Conservation (phyloP, 345 rosid species). For the Camelina sativa region DNA sequence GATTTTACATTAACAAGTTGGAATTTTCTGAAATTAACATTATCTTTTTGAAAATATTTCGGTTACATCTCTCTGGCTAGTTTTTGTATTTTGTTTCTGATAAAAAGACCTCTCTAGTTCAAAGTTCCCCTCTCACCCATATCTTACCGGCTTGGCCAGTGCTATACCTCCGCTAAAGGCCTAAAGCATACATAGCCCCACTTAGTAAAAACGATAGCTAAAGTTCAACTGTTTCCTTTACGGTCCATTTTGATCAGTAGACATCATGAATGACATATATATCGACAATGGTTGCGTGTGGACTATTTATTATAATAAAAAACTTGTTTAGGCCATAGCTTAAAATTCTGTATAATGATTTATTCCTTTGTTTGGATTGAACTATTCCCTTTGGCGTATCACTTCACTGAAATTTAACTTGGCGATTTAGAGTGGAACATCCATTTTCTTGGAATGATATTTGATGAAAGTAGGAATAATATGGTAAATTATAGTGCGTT, state of each 20-base stretch:
- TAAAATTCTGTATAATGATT: neutral
- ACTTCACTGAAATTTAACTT: conserved; percentile 11
- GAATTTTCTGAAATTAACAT: neutral
- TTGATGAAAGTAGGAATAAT: conserved; percentile 6
- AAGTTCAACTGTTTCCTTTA: neutral
- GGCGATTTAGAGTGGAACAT: conserved; percentile 2
- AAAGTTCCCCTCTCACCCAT: neutral
- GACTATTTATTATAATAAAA: neutral
- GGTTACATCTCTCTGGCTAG: too few species aligned
- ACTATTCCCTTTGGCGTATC: neutral
- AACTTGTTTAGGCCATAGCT: neutral
- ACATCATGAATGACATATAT: neutral
- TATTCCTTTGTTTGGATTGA: neutral
- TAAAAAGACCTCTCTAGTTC: neutral
- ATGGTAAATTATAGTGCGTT: neutral
- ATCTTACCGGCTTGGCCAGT: neutral
- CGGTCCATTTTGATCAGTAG: conserved; percentile 5
- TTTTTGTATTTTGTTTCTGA: too few species aligned
- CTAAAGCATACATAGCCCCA: conserved; percentile 1
- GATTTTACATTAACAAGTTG: neutral
- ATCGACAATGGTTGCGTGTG: neutral
- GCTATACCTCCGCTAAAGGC: neutral
- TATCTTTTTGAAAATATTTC: neutral
- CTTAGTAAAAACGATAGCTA: neutral
- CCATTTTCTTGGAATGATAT: neutral